Conservation (phyloP, 371 early-diverging fungal species). For the Mortierella sp. region DNA sequence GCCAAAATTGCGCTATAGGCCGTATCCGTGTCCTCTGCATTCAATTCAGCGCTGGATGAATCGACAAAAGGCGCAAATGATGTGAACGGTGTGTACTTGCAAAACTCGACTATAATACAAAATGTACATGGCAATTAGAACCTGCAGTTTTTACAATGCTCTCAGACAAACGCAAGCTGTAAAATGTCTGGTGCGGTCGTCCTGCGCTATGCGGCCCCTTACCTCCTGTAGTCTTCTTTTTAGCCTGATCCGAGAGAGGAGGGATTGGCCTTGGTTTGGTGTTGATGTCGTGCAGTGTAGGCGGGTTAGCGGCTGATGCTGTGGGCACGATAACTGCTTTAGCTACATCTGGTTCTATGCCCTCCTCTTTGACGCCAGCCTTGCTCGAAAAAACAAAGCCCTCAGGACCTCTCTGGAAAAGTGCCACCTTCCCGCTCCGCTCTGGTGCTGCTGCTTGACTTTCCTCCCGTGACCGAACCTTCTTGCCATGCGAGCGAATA, state of each 20-base stretch:
- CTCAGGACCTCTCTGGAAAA: slow-evolving; percentile 46
- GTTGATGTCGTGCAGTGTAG: slow-evolving; percentile 44
- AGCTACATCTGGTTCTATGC: slow-evolving; percentile 35
- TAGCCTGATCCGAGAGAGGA: slow-evolving; percentile 22
- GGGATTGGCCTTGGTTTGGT: slow-evolving; percentile 31
- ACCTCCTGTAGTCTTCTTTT: slow-evolving; percentile 43
- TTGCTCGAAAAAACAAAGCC: slow-evolving; percentile 55
- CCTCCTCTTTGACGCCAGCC: slow-evolving; percentile 35
- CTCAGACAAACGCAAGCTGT: no score
- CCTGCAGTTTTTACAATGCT: neutral
- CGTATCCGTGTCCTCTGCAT: slow-evolving; percentile 48
- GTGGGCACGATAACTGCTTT: slow-evolving; percentile 38
- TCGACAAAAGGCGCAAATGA: slow-evolving; percentile 57
- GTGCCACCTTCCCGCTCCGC: slow-evolving; percentile 45
- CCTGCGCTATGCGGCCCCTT: neutral
- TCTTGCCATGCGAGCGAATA: slow-evolving; percentile 55
- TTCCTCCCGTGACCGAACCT: slow-evolving; percentile 45
- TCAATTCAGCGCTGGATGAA: slow-evolving; percentile 43
- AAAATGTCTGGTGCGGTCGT: neutral
- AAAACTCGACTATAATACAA: slow-evolving; percentile 39
- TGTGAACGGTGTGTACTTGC: slow-evolving; percentile 37
- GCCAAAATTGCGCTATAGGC: slow-evolving; percentile 36
- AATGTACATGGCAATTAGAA: neutral
- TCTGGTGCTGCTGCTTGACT: slow-evolving; percentile 23
- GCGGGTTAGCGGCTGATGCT: slow-evolving; percentile 30